These are phyloP conservation scores for Leccinum barrowsii DNA, from an alignment of 768 basidiomycete species.

Conservation along the genomic window DNA sequence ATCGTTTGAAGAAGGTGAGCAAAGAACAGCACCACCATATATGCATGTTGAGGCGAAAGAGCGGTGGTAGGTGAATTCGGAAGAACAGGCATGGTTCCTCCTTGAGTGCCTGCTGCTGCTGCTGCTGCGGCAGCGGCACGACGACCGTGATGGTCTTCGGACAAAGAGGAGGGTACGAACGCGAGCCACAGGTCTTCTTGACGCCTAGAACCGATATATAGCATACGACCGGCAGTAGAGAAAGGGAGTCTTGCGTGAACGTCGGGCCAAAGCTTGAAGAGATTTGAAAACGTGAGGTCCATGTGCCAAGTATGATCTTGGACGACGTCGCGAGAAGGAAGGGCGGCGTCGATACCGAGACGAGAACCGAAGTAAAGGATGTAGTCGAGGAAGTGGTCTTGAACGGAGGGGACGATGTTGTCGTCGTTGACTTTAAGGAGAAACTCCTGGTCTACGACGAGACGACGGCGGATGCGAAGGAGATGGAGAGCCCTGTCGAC, in stretches of 20 bases:
- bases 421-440: not conserved
- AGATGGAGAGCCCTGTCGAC: not conserved
- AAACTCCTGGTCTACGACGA: not conserved
- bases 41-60: not conserved
- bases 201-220: not conserved
- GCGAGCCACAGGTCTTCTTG: not conserved
- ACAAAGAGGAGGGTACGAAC: not conserved
- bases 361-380: not conserved
- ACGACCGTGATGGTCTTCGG: not conserved
- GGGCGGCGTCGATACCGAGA: not conserved
- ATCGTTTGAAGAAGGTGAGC: not conserved
- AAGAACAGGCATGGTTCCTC: not conserved
- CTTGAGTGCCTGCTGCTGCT: no score
- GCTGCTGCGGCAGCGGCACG: not conserved
- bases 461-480: not conserved
- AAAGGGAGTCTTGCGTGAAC: not conserved
- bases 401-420: not conserved
- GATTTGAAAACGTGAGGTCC: not conserved
- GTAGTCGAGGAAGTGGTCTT: not conserved
- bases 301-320: not conserved
- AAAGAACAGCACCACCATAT: not conserved
- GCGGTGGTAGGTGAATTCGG: not conserved
- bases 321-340: not conserved
- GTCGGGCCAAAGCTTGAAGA: not conserved
- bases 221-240: not conserved